A percentile compares a stretch with the other conserved stretches of the same genome.
These are phyloP conservation scores for Schizosaccharomyces lindneri DNA, from an alignment of 805 yeast genomes.

Conservation along the genomic window DNA sequence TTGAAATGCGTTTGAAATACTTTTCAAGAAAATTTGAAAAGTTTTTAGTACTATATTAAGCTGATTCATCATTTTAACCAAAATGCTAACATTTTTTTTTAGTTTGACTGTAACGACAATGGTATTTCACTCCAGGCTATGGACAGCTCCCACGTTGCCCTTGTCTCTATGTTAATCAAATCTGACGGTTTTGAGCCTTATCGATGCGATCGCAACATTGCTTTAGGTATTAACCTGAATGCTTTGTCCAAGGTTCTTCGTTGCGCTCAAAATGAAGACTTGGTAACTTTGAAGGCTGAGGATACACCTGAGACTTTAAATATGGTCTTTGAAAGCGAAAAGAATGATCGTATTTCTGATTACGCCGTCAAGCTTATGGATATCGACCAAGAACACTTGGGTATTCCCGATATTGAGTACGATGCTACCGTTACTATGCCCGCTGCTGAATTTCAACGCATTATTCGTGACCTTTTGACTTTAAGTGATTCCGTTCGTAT, in stretches of 20 bases:
- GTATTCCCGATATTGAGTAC: slow-evolving; percentile 81
- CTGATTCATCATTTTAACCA: too few species aligned
- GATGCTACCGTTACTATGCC: slow-evolving; percentile 76
- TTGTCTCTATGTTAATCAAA: slow-evolving; percentile 71
- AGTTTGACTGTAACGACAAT: slow-evolving; percentile 77
- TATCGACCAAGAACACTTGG: slow-evolving; percentile 80
- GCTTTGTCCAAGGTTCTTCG: slow-evolving; percentile 71
- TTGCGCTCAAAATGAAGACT: slow-evolving; percentile 77
- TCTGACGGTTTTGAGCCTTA: slow-evolving; percentile 71
- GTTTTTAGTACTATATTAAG: too few species aligned
- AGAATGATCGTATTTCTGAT: slow-evolving; percentile 77
- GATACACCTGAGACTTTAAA: slow-evolving; percentile 59
- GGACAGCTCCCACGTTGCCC: slow-evolving; percentile 84
- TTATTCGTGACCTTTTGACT: slow-evolving; percentile 65
- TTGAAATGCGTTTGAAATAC: too few species aligned
- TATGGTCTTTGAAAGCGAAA: slow-evolving; percentile 72
- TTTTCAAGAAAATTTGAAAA: too few species aligned
- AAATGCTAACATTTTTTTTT: neutral
- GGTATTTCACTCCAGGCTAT: slow-evolving; percentile 95
- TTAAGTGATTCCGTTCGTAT: slow-evolving; percentile 72
- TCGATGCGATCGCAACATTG: slow-evolving; percentile 84
- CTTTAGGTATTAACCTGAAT: slow-evolving; percentile 73
- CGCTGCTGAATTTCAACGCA: slow-evolving; percentile 63
- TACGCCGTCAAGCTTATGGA: slow-evolving; percentile 83
- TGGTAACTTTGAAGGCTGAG: slow-evolving; percentile 70